Conservation (phyloP, 2,329 filamentous ascomycete genomes). For the Diaporthe ilicicola region DNA sequence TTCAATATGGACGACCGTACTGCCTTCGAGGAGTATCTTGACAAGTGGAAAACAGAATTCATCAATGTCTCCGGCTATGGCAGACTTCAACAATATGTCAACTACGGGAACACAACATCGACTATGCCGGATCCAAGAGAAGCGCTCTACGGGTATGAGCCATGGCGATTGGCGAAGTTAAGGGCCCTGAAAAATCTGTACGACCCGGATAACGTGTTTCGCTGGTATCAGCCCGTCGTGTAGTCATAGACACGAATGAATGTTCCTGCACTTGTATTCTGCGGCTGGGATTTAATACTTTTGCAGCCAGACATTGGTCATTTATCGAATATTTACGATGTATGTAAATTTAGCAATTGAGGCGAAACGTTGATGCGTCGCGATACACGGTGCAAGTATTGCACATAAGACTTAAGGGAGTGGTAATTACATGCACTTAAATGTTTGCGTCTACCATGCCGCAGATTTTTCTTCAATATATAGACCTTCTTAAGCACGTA, state of each 20-base stretch:
- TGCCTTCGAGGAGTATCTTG: background rate
- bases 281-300: no score
- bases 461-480: no score
- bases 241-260: background rate
- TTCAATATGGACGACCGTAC: background rate
- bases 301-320: background rate
- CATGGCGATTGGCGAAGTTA: background rate
- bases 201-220: conserved; percentile 2
- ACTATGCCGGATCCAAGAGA: background rate
- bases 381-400: no score
- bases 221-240: conserved; percentile 15
- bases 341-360: no score
- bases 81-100: conserved; percentile 16
- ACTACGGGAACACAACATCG: conserved; percentile 17
- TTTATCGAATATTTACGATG: background rate
- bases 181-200: background rate
- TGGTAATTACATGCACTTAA: no score
- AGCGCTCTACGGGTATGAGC: conserved; percentile 18
- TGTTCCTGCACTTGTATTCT: background rate
- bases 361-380: no score
- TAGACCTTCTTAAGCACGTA: no score
- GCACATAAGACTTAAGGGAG: no score
- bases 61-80: background rate
- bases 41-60: background rate
- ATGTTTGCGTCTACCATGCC: no score